These are phyloP conservation scores for Lagerstroemia fauriei DNA, from an alignment of 441 rosid genomes.

Conservation along the genomic window DNA sequence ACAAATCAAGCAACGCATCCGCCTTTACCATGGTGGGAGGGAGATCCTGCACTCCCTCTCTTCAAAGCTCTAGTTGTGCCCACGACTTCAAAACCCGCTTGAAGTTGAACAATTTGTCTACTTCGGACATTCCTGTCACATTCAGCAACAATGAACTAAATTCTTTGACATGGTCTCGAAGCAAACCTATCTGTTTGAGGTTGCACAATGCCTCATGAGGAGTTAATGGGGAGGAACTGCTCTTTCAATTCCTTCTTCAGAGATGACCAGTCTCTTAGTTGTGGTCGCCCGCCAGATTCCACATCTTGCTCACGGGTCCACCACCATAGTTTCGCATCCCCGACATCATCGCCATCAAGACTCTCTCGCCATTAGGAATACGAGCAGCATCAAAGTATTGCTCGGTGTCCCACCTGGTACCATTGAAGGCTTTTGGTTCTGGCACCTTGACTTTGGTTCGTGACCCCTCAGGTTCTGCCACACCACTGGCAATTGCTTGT, in stretches of 20 bases:
- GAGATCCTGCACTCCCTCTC: no score
- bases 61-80: no score
- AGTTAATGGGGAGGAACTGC: neutral
- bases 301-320: no score
- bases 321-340: no score
- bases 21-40: no score
- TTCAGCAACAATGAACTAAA: constrained; percentile 4
- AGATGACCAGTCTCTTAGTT: neutral
- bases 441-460: neutral
- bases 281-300: no score
- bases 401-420: neutral
- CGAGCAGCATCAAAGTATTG: neutral
- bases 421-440: neutral
- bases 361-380: no score
- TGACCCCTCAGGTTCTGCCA: neutral
- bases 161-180: neutral
- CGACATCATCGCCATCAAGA: no score
- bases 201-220: neutral
- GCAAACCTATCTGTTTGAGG: neutral
- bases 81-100: no score
- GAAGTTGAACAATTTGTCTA: no score
- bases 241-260: neutral
- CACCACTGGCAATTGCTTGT: neutral
- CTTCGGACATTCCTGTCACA: neutral
- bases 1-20: no score